These are phyloP conservation scores for Tetrapisispora phaffii DNA, from an alignment of 805 yeast genomes.

Conservation along the genomic window DNA sequence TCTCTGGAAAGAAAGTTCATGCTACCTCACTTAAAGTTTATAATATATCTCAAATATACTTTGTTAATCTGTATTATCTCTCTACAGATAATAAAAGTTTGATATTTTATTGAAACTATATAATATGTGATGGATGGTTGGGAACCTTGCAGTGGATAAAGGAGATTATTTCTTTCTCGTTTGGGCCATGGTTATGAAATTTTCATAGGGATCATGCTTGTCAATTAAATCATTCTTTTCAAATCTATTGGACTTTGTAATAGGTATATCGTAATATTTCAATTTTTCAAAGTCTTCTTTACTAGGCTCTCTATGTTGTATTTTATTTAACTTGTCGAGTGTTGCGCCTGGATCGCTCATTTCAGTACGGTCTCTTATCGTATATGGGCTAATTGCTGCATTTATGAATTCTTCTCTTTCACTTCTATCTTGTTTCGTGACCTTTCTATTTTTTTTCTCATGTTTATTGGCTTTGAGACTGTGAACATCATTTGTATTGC, in stretches of 20 bases:
- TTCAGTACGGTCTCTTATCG: not conserved
- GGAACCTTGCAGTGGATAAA: no score
- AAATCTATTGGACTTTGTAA: conserved; percentile 10
- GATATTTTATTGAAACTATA: not conserved
- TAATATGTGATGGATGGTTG: not conserved
- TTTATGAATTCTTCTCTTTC: not conserved
- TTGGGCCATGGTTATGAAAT: conserved; percentile 16
- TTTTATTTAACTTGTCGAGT: not conserved
- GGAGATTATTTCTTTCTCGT: not conserved
- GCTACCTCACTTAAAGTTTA: no score
- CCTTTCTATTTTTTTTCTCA: not conserved
- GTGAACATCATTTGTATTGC: not conserved
- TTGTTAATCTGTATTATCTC: no score
- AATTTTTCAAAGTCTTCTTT: conserved; percentile 14
- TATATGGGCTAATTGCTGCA: conserved; percentile 1
- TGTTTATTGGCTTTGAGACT: not conserved
- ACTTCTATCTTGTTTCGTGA: not conserved
- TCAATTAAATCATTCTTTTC: conserved; percentile 2
- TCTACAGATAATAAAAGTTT: no score
- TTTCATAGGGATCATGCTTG: conserved; percentile 7
- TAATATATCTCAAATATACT: no score
- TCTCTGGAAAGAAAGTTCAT: no score
- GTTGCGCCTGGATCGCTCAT: not conserved
- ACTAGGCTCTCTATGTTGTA: not conserved
- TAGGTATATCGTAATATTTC: conserved; percentile 21